Percentiles rank a stretch among this genome's conserved stretches.
Conservation (phyloP, 176 grass and related monocot species). For the Puccinellia tenuiflora region DNA sequence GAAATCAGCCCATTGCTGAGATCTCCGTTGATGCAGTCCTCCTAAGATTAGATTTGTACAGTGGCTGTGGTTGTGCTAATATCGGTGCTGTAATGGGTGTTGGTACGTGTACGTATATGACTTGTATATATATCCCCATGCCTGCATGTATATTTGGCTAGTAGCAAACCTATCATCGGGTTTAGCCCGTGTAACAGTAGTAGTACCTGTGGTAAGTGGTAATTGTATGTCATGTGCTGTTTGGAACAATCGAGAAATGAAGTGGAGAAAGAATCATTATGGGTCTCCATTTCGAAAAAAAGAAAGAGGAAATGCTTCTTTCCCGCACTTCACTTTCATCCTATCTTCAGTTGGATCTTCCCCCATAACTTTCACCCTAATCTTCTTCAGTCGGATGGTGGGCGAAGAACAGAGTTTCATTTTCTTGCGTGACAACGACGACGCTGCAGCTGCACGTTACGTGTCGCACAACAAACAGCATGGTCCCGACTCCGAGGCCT, state of each 20-base stretch:
- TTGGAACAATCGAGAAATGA: slow-evolving; percentile 29
- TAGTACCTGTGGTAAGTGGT: neutral
- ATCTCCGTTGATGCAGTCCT: slow-evolving; percentile 9
- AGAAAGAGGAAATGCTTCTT: neutral
- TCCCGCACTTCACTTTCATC: neutral
- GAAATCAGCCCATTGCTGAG: slow-evolving; percentile 50
- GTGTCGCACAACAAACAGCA: slow-evolving; percentile 26
- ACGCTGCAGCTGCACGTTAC: neutral
- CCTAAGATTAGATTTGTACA: slow-evolving; percentile 61
- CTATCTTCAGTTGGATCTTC: neutral
- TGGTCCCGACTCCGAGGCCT: slow-evolving; percentile 12
- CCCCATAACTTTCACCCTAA: neutral
- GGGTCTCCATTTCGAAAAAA: neutral
- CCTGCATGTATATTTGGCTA: slow-evolving; percentile 33
- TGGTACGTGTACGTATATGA: slow-evolving; percentile 37
- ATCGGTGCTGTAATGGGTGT: slow-evolving; percentile 18
- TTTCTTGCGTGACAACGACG: neutral
- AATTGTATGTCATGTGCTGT: slow-evolving; percentile 19
- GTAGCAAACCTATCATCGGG: slow-evolving; percentile 13
- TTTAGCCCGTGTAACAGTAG: slow-evolving; percentile 15
- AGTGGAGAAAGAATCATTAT: neutral
- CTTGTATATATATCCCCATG: slow-evolving; percentile 34
- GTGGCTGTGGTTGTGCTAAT: slow-evolving; percentile 35
- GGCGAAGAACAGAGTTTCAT: neutral
- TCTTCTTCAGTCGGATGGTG: slow-evolving; percentile 20